phyloP scores from a whole-genome alignment of 192 early-diverging fungal species.

The Rhizophagus clarus region DNA sequence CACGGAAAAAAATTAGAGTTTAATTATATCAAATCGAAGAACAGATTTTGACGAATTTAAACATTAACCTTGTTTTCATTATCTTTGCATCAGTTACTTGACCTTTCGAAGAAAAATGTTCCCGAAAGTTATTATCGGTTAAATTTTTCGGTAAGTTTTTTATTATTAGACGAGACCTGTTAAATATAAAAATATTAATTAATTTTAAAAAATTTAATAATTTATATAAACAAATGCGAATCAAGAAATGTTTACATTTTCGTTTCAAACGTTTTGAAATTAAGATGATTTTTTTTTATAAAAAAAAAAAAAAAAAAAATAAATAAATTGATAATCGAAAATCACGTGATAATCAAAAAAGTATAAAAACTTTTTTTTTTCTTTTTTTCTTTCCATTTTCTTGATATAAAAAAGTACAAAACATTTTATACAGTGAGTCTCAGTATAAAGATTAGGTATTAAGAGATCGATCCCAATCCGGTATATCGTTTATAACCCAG shows the following conservation, averaged over 20 bases:
- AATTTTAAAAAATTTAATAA: not conserved
- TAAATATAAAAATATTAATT: not conserved
- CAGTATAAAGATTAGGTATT: no score
- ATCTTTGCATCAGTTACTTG: slow-evolving; percentile 94
- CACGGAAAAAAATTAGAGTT: not conserved
- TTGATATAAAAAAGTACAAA: no score
- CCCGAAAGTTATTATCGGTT: slow-evolving; percentile 79
- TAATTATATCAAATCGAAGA: not conserved
- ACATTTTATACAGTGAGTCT: no score
- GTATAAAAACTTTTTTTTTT: no score
- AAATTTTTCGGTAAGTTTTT: slow-evolving; percentile 96
- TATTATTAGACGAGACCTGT: slow-evolving; percentile 80
- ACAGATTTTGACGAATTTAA: not conserved
- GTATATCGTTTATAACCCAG: no score
- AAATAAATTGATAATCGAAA: not conserved
- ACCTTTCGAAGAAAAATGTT: slow-evolving; percentile 82
- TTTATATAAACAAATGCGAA: not conserved
- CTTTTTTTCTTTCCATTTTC: no score
- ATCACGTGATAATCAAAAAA: no score
- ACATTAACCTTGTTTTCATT: slow-evolving; percentile 67
- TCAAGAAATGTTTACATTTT: not conserved
- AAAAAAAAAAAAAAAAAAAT: not conserved
- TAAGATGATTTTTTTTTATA: not conserved
- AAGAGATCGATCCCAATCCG: no score
- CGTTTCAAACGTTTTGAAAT: not conserved